Percentiles rank a stretch among this genome's conserved stretches.
These are phyloP conservation scores for Dactylella cylindrospora DNA, from an alignment of 2,329 filamentous ascomycete species.

Conservation along the genomic window DNA sequence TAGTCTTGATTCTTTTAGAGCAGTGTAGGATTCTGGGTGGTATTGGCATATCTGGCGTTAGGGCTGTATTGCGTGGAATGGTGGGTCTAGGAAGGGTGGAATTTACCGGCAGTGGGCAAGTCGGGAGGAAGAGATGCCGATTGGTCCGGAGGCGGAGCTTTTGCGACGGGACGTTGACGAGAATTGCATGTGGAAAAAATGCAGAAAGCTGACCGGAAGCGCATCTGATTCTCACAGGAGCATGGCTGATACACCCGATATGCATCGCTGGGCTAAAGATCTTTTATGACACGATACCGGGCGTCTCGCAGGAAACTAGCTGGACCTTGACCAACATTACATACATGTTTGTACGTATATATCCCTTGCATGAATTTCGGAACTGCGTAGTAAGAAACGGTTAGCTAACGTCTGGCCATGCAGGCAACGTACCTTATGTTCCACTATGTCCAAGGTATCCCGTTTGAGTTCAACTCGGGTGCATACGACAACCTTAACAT, in stretches of 20 bases:
- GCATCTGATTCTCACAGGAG: slow-evolving; percentile 62
- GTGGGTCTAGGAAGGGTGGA: too few relatives aligned
- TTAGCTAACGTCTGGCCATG: not conserved
- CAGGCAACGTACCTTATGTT: slow-evolving; percentile 96
- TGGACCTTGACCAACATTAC: slow-evolving; percentile 99
- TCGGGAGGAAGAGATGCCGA: not conserved
- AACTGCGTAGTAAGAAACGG: not conserved
- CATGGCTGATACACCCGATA: slow-evolving; percentile 96
- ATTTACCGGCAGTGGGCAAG: not conserved
- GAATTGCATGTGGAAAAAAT: not conserved
- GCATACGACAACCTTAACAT: slow-evolving; percentile 99
- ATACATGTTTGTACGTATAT: slow-evolving; percentile 72
- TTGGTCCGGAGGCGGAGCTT: slow-evolving; percentile 4
- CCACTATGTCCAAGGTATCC: slow-evolving; percentile 95
- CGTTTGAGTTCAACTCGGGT: slow-evolving; percentile 97
- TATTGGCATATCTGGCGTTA: not conserved
- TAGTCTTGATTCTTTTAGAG: slow-evolving; percentile 51
- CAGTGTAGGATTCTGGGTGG: not conserved
- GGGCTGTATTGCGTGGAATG: too few relatives aligned
- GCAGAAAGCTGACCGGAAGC: slow-evolving; percentile 13
- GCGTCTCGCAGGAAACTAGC: slow-evolving; percentile 94
- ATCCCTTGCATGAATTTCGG: not conserved
- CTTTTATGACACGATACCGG: slow-evolving; percentile 93
- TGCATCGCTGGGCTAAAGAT: slow-evolving; percentile 90
- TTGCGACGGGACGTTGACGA: not conserved